Base-by-base conservation (phyloP, 495 filamentous ascomycete species). In the Penicillium atrosanguineum region DNA sequence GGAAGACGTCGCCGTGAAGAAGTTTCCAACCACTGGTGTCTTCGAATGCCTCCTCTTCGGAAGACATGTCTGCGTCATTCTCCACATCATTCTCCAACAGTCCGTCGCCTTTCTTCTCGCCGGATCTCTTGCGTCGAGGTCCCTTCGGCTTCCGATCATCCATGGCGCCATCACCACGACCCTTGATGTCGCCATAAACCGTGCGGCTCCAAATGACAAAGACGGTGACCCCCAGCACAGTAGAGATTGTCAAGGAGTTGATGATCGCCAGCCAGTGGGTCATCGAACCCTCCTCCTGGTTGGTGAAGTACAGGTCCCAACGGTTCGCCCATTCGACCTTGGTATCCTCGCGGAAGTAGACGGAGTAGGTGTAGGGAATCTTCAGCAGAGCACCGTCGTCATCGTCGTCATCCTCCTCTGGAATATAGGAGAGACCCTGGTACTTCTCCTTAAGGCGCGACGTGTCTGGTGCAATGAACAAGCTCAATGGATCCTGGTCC, bases 261-360 rank as follows among this genome's bases (percentile, higher is more conserved):
- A 95, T 70, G 56, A 97, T 95, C 25, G 92, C 91, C 38, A 96
- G 71, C 91, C 92, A 97, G 62, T 96, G 92, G 25, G 95, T 88
- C 62, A 84, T 86, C 26, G 84, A 86, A 41, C 89, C 87, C 48
- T 92, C 89, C 50, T 90, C 88, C 64, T 93, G 89, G 65, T 95
- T 92, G 48, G 88, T 89, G 69, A 97, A 96, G 62, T 96, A 97
- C 25, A 95, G 73, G 60, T 96, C 90, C 92, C 92, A 97, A 43
- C 92, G 83, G 54, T 85, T 88, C 42, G 78, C 77, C 92, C 92
- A 97, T 51, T 95, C 90, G 49, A 96, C 77, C 39, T 78, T 81
- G 18, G 84, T 79, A 48, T 96, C 91, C 67, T 96, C 90, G 46
- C 89, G 83, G 70, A 91, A 97, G 70, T 93, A 95, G 8, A 97